These are phyloP conservation scores for Phycomyces nitens DNA, from an alignment of 192 early-diverging fungal species.

Conservation along the genomic window DNA sequence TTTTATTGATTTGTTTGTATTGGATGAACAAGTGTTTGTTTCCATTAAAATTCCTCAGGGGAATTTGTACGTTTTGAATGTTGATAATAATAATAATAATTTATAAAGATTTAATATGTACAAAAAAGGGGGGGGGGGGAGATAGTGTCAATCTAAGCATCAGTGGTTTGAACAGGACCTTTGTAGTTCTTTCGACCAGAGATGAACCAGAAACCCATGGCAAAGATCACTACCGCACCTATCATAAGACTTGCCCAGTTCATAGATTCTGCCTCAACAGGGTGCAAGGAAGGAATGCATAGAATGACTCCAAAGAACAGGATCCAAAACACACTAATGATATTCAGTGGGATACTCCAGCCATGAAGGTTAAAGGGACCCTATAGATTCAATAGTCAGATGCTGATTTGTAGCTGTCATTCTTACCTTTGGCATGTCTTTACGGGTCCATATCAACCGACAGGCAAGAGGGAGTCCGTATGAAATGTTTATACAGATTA, in stretches of 20 bases:
- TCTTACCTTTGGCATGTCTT: conserved; percentile 14
- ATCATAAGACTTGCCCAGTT: conserved; percentile 47
- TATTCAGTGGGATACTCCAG: conserved; percentile 30
- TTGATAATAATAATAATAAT: too few species aligned
- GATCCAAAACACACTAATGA: conserved; percentile 42
- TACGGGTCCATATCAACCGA: conserved; percentile 29
- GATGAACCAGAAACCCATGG: conserved; percentile 40
- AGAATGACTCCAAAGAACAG: conserved; percentile 40
- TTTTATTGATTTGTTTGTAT: too few species aligned
- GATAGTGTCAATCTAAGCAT: background rate
- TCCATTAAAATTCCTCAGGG: too few species aligned
- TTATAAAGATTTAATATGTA: too few species aligned
- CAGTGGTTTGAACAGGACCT: conserved; percentile 31
- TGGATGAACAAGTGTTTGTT: too few species aligned
- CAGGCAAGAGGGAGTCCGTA: conserved; percentile 44
- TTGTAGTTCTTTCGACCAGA: conserved; percentile 42
- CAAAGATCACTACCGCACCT: conserved; percentile 24
- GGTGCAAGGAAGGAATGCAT: conserved; percentile 29
- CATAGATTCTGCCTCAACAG: conserved; percentile 37
- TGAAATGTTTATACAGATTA: conserved; percentile 42
- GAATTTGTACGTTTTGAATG: too few species aligned
- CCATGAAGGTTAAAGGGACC: conserved; percentile 39
- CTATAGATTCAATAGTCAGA: too few species aligned
- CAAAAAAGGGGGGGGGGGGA: too few species aligned
- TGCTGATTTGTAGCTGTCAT: too few species aligned